Percentiles rank a stretch among this genome's conserved stretches.
These are phyloP conservation scores for Uronychia setigera DNA, from an alignment of 73 alveolate genomes.

Conservation along the genomic window DNA sequence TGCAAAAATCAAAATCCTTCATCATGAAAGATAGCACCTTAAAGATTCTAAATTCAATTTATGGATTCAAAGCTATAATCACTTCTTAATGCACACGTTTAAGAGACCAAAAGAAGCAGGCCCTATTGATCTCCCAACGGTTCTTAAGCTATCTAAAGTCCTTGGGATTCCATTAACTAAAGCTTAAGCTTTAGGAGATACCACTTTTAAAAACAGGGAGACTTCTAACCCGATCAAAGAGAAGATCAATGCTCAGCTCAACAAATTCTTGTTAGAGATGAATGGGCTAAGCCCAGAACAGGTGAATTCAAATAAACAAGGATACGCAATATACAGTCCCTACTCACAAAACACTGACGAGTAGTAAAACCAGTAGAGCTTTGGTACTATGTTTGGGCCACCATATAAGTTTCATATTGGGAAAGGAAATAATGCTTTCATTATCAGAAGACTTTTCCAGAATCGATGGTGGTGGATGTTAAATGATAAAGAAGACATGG, in stretches of 20 bases:
- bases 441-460: constrained; percentile 34
- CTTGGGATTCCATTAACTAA: neutral
- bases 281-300: neutral
- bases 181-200: neutral
- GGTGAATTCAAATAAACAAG: neutral
- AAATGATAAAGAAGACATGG: constrained; percentile 41
- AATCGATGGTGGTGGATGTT: constrained; percentile 62
- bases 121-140: neutral
- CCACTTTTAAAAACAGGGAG: neutral
- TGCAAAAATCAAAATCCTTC: neutral
- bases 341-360: neutral
- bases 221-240: neutral
- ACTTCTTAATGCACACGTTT: neutral
- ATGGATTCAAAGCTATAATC: neutral
- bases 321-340: neutral
- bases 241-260: neutral
- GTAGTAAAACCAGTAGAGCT: neutral
- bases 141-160: neutral
- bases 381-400: constrained; percentile 6
- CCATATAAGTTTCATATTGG: constrained; percentile 40
- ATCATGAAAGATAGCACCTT: neutral
- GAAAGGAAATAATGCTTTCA: constrained; percentile 45
- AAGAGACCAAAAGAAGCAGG: neutral
- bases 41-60: neutral
- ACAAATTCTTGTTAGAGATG: neutral